phyloP scores from a whole-genome alignment of 1,139 yeast species.

The Pichia sp. region DNA sequence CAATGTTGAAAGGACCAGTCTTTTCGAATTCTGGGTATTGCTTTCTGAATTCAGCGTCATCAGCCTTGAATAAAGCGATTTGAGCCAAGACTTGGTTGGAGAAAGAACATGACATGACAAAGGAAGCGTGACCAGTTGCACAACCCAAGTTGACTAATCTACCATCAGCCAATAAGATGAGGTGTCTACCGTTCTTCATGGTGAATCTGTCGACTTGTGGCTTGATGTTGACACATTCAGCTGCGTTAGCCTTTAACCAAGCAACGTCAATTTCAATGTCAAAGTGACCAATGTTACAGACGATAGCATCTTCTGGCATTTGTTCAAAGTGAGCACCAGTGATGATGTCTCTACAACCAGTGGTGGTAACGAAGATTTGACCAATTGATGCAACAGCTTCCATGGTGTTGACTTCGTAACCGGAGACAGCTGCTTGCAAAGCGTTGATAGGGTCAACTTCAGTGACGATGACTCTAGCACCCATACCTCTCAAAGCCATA shows the following conservation, averaged over 20 bases:
- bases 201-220: conserved; percentile 99
- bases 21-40: conserved; percentile 86
- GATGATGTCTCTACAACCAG: conserved; percentile 99
- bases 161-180: conserved; percentile 98
- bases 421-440: conserved; percentile 98
- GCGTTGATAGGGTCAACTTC: conserved; percentile 99
- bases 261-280: conserved; percentile 99
- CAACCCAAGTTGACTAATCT: conserved; percentile 99
- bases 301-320: conserved; percentile 99
- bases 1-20: conserved; percentile 84
- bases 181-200: conserved; percentile 85
- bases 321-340: conserved; percentile 77
- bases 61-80: conserved; percentile 93
- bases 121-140: conserved; percentile 99
- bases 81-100: conserved; percentile 99
- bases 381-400: conserved; percentile 90
- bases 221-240: conserved; percentile 90
- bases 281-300: conserved; percentile 99
- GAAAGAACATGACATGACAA: conserved; percentile 99
- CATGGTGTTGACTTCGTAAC: conserved; percentile 96
- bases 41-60: conserved; percentile 73
- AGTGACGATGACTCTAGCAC: conserved; percentile 97
- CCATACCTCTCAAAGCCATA: conserved; percentile 98
- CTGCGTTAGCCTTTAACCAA: conserved; percentile 91
- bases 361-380: conserved; percentile 98